Evolutionary conservation across 305 asterid species (phyloP).

Genomic region (Fraxinus dipetala): DNA sequence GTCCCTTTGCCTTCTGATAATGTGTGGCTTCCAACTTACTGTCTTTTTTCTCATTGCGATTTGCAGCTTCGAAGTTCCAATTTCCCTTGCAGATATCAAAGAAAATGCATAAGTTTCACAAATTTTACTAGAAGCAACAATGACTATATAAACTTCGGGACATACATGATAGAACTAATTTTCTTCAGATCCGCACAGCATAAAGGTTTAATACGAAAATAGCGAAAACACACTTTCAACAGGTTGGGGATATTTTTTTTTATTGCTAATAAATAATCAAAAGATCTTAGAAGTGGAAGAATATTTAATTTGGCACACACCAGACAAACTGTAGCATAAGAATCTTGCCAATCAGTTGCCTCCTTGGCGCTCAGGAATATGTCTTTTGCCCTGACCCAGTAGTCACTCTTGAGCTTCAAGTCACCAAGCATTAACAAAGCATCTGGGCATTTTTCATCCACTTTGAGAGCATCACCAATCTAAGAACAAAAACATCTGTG

Average conservation of each 20-base stretch:
- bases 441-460: constrained; percentile 82
- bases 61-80: constrained; percentile 95
- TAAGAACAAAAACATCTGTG: constrained; percentile 34
- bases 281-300: constrained; percentile 13
- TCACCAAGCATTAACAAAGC: constrained; percentile 95
- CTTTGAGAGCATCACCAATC: constrained; percentile 82
- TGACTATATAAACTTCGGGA: constrained; percentile 2
- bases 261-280: not conserved
- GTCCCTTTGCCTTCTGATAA: constrained; percentile 92
- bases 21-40: constrained; percentile 93
- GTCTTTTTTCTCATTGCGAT: constrained; percentile 84
- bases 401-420: constrained; percentile 94
- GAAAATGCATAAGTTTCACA: constrained; percentile 24
- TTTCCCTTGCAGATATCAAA: constrained; percentile 64
- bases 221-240: not conserved
- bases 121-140: constrained; percentile 12
- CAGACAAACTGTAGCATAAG: constrained; percentile 94
- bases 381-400: constrained; percentile 98
- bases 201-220: not conserved
- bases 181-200: not conserved
- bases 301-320: constrained; percentile 36
- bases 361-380: constrained; percentile 82
- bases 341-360: constrained; percentile 65
- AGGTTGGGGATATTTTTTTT: constrained; percentile 8
- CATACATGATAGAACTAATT: constrained; percentile 2